Evolutionary conservation across 2,329 filamentous ascomycete genomes (phyloP).

Genomic region (Alternaria triticina): DNA sequence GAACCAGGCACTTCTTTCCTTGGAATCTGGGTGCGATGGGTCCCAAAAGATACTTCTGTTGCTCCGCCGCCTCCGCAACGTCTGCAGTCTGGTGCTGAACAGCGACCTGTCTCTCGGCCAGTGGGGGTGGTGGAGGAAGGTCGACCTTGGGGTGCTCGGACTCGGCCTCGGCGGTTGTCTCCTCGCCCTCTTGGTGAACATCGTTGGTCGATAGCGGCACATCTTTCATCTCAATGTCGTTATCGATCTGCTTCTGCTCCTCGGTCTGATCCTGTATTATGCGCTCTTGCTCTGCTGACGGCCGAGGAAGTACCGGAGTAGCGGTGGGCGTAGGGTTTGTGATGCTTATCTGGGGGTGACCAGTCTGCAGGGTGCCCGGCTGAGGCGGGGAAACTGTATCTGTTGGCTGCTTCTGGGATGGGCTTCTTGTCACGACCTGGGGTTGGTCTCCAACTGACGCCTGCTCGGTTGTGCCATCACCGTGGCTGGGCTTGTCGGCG

Average conservation of each 20-base stretch:
- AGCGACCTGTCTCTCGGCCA: conserved; percentile 53
- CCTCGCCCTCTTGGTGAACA: conserved; percentile 50
- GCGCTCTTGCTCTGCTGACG: conserved; percentile 47
- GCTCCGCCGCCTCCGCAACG: conserved; percentile 52
- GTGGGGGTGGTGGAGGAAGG: conserved; percentile 63
- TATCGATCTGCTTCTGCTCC: conserved; percentile 57
- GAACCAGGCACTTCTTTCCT: conserved; percentile 90
- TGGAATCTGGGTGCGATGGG: conserved; percentile 78
- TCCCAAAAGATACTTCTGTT: conserved; percentile 77
- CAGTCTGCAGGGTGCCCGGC: conserved; percentile 41
- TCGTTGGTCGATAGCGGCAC: conserved; percentile 60
- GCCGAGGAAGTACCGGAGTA: conserved; percentile 41
- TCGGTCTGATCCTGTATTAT: conserved; percentile 59
- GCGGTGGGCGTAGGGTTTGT: conserved; percentile 55
- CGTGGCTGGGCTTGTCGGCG: conserved; percentile 30
- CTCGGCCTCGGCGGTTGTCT: conserved; percentile 31
- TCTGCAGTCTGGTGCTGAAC: conserved; percentile 50
- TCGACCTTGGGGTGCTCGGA: conserved; percentile 51
- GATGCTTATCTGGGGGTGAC: conserved; percentile 49
- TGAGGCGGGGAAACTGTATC: conserved; percentile 42
- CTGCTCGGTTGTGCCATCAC: conserved; percentile 30
- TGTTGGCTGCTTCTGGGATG: conserved; percentile 41
- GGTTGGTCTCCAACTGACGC: conserved; percentile 31
- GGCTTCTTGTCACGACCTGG: conserved; percentile 39
- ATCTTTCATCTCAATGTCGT: conserved; percentile 70